Base-by-base conservation (phyloP, 176 grass and related monocot genomes). In the Secale cereale region DNA sequence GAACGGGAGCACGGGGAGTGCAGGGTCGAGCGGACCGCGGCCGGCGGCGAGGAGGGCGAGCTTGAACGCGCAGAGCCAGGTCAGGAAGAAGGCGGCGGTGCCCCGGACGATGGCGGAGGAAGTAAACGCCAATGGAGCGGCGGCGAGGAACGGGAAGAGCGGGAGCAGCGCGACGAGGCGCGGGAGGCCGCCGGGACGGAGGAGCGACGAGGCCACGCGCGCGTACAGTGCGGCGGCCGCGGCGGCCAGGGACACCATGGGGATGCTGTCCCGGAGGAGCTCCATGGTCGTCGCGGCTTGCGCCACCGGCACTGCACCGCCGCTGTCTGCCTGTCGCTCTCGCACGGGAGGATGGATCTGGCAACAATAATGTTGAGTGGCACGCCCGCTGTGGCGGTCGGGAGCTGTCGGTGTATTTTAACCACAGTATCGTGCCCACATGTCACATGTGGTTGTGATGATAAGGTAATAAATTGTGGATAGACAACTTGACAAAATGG, bases 41-140 rank as follows among this genome's bases (percentile, higher is more conserved):
- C 76, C 70, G 11, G 46, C 63, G 74, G 87, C 83, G 70, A 93
- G 76, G 28, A 93, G 77, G 52, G 77, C n/a, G 14, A 93, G 31
- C 83, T 93, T 93, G 88, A 90, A 90, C 12, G 80, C 50, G 82
- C 73, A 57, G 31, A 90, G 85, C 91, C 91, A 93, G 25, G 87
- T 23, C 50, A 93, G 85, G 50, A 93, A 85, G 80, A 90, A 93
- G 39, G 63, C 91, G 4, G 85, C 75, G 63, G 80, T 32, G 64
- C 20, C 81, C 0, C 91, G 75, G 45, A 40, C 19, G 3, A 70
- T 37, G 62, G 26, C 33, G 1, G 31, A 78, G 76, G 68, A 87
- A 76, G 88, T 29, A 15, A 90, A 79, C 7, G 85, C 72, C 16
- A 93, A 32, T 27, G 88, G 91, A 1, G 48, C 71, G 62, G 59